phyloP scores from a whole-genome alignment of 2,329 filamentous ascomycete species.

The Raffaelea albimanens region DNA sequence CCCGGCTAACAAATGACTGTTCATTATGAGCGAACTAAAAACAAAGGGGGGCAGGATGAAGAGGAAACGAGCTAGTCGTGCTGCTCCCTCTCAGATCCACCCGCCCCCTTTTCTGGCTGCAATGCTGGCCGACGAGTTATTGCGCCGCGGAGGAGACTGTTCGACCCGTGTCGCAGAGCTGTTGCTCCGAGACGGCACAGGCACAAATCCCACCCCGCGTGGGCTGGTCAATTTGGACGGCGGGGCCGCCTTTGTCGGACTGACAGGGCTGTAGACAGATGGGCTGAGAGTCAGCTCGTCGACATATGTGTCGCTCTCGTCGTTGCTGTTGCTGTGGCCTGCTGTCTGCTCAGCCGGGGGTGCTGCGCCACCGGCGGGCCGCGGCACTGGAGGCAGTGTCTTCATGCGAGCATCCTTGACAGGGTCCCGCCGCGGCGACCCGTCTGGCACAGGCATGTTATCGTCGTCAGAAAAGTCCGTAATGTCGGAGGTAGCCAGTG shows the following conservation, averaged over 20 bases:
- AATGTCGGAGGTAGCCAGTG: conserved; percentile 5
- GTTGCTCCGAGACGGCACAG: conserved; percentile 16
- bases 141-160: conserved; percentile 1
- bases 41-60: not conserved
- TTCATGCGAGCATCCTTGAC: conserved; percentile 25
- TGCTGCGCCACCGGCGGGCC: conserved; percentile 4
- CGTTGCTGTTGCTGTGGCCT: conserved; percentile 17
- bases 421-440: conserved; percentile 16
- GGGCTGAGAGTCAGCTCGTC: conserved; percentile 33
- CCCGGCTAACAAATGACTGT: too few species aligned
- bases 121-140: conserved; percentile 2
- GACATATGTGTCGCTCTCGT: not conserved
- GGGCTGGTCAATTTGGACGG: conserved; percentile 32
- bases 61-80: too few species aligned
- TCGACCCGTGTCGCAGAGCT: conserved; percentile 6
- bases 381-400: conserved; percentile 28
- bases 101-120: conserved; percentile 5
- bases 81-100: conserved; percentile 11
- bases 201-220: conserved; percentile 31
- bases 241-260: conserved; percentile 23
- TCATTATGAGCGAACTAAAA: not conserved
- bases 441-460: conserved; percentile 9
- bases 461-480: not conserved
- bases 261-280: conserved; percentile 40
- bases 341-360: too few species aligned